phyloP scores from a whole-genome alignment of 345 rosid genomes.

The Bruguiera gymnorhiza region DNA sequence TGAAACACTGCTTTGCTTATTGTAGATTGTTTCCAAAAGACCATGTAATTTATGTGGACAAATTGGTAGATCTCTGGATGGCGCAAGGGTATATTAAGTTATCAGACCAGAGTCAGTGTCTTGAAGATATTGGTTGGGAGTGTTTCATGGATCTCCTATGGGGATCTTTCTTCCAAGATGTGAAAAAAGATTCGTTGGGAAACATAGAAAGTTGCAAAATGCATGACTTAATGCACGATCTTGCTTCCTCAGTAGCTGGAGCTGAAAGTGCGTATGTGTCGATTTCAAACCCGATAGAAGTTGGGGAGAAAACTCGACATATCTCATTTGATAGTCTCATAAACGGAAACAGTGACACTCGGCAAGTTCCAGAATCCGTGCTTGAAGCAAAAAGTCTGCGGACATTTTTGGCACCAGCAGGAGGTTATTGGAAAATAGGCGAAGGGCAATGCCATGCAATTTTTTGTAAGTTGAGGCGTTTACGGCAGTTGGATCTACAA shows the following conservation, averaged over 20 bases:
- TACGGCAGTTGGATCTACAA: too few species aligned
- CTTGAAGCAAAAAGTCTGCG: constrained; percentile 3
- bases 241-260: neutral
- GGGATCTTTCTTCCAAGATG: constrained; percentile 25
- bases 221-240: constrained; percentile 31
- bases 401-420: constrained; percentile 11
- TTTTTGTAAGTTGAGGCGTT: too few species aligned
- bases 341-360: neutral
- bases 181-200: neutral
- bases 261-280: neutral
- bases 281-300: accelerated
- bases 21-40: too few species aligned
- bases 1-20: too few species aligned
- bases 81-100: too few species aligned
- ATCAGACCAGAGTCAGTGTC: neutral
- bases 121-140: neutral
- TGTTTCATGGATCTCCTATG: neutral
- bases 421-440: too few species aligned
- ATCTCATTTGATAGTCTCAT: neutral
- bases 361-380: neutral
- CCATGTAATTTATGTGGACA: too few species aligned
- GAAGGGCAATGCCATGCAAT: too few species aligned
- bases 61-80: too few species aligned
- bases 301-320: neutral
- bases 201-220: neutral